A percentile compares a stretch with the other conserved stretches of the same genome.
Evolutionary conservation across 1,139 yeast species (phyloP).

Genomic region (Blastobotrys proliferans): DNA sequence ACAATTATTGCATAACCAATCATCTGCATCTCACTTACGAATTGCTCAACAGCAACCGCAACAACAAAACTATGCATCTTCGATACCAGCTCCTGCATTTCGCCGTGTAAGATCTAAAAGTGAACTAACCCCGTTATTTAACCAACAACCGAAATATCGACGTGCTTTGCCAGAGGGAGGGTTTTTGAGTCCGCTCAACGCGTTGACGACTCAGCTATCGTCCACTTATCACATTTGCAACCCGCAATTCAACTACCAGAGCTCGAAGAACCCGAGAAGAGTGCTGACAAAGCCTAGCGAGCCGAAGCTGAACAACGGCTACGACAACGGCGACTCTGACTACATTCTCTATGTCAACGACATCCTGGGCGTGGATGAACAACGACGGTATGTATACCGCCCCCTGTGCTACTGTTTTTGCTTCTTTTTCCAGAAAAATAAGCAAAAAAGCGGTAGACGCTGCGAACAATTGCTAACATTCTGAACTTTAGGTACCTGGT

Average conservation of each 20-base stretch:
- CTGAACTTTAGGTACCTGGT: conserved; percentile 65
- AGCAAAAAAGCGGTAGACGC: too few relatives aligned
- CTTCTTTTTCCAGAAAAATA: too few relatives aligned
- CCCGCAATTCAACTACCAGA: conserved; percentile 79
- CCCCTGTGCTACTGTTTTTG: neutral
- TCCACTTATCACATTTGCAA: conserved; percentile 84
- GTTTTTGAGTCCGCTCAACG: conserved; percentile 81
- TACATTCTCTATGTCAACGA: conserved; percentile 93
- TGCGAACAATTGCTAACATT: neutral
- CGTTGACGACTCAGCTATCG: conserved; percentile 71
- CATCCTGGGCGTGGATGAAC: conserved; percentile 83
- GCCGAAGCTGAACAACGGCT: conserved; percentile 75
- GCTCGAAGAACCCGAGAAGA: conserved; percentile 83
- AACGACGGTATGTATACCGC: conserved; percentile 42
- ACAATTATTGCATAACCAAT: conserved; percentile 7
- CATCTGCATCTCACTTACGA: conserved; percentile 8
- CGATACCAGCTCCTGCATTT: conserved; percentile 40
- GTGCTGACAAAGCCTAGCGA: conserved; percentile 92
- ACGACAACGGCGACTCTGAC: conserved; percentile 84
- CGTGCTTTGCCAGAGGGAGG: conserved; percentile 76
- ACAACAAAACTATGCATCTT: neutral
- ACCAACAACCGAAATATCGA: conserved; percentile 69
- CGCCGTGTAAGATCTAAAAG: conserved; percentile 41
- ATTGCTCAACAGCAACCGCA: neutral
- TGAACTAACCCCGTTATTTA: conserved; percentile 62